Percentiles rank a stretch among this genome's conserved stretches.
Evolutionary conservation across 805 yeast species (phyloP).

Genomic region (Yarrowia hollandica): DNA sequence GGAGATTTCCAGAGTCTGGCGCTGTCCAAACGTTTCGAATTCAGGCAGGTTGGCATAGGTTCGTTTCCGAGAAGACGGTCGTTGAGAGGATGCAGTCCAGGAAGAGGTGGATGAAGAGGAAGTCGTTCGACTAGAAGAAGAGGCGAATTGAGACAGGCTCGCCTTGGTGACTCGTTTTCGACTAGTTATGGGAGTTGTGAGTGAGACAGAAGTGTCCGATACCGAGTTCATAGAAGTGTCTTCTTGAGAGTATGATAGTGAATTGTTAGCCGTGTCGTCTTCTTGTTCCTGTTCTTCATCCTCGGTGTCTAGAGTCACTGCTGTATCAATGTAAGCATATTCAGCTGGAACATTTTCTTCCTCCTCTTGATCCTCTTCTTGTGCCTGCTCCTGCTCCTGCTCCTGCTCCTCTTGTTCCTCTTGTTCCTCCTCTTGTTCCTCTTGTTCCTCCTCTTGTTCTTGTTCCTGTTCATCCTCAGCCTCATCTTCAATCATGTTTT

Average conservation of each 20-base stretch:
- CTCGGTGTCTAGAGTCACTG: neutral
- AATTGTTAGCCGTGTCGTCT: neutral
- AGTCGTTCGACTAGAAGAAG: neutral
- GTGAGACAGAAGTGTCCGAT: neutral
- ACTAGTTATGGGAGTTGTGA: neutral
- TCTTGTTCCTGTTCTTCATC: neutral
- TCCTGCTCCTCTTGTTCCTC: too few species aligned
- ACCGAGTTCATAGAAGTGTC: conserved; percentile 7
- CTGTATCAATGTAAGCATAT: conserved; percentile 6
- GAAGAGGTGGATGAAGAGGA: neutral
- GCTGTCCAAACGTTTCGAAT: conserved; percentile 12
- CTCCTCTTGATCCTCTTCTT: conserved; percentile 30
- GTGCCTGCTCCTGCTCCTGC: too few species aligned
- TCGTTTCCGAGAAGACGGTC: neutral
- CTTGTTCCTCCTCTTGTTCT: conserved; percentile 31
- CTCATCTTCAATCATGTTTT: conserved; percentile 33
- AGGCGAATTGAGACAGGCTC: neutral
- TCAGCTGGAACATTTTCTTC: neutral
- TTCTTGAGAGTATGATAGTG: neutral
- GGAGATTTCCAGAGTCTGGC: neutral
- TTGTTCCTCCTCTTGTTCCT: conserved; percentile 31
- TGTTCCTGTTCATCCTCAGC: conserved; percentile 32
- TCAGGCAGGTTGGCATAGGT: neutral
- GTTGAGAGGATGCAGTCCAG: neutral
- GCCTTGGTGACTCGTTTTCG: neutral